Base-by-base conservation (phyloP, 306 rosid species). In the Ziziphus jujuba region DNA sequence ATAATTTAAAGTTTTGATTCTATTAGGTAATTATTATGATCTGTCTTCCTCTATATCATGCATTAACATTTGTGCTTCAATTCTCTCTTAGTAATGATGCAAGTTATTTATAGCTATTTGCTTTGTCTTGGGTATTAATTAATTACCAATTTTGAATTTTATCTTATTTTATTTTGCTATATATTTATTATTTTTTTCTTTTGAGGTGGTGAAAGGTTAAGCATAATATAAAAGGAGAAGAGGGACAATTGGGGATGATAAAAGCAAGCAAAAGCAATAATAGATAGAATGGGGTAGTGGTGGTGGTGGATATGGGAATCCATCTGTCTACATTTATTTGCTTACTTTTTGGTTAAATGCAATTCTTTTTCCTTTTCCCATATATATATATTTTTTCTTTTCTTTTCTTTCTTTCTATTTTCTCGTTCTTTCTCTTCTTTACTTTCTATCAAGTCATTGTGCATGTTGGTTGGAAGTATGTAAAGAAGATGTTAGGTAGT, bases 261-360 rank as follows among this genome's bases (percentile, higher is more conserved):
- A 50, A 56, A 75, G 79, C 80, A 77, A 6, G 43, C 43, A 36
- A 3, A 36, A 84, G 79, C 91, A 88, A 81, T 79, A 79, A 82
- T 80, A 70, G 86, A 74, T 9, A 74, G 62, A 45, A 31, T 45
- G 66, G 74, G 48, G 48, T 72, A 35, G 15, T 28, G 73, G 63
- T 40, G 70, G 72, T 48, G 63, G 80, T 73, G 82, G 83, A 72
- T 61, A 44, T 83, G 82, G 82, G 91, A 85, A 81, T 85, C 84
- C 82, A 81, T 75, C 66, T 77, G 85, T 77, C 79, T 63, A 65
- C 75, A 82, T 84, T 84, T 33, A 86, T 65, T 74, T 89, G 61
- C 74, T 53, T 44, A 40, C 62, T 51, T 77, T 74, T 67, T 87
- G 77, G 81, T n/a, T n/a, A n/a, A n/a, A n/a, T 78, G 86, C 66